Evolutionary conservation across 1,284 basidiomycete genomes (phyloP), one percentile per base, ranked within the genome.

Genomic region (Acaromyces ingoldii): DNA sequence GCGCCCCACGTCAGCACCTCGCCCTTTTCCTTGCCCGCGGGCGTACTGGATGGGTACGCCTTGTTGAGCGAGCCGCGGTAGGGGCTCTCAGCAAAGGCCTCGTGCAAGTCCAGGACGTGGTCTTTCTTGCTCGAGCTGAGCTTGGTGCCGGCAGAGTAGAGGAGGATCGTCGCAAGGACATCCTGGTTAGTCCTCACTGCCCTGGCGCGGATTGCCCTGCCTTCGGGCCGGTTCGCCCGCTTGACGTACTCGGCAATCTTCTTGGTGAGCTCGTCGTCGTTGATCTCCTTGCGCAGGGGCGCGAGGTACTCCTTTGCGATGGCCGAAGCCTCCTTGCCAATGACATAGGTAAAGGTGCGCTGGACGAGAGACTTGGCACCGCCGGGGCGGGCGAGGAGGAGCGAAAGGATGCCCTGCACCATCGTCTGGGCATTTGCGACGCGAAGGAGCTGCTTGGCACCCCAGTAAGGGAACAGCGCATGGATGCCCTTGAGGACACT

Each of bases 311-410:
- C 64, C 58, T 70, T 70, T 38, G 70, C 60, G 26, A 75, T 60
- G 36, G 58, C 48, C 33, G 62, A 49, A 2, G 58, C 60, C 28
- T 71, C 62, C 28, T 63, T 60, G 28, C 63, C 62, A 22, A 75
- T 57, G 31, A 71, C 66, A 42, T 60, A 69, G 21, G 63, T 58
- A 28, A 72, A 58, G 36, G 73, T 56, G 33, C 67, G 60, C 55
- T 75, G 72, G 37, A 75, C 57, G 24, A 75, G 65, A 49, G 71
- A 74, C 47, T 74, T 72, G 49, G 64, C 57, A 15, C 72, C 72
- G n/a, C 62, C 65, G 1, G 71, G 72, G 31, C 68, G 55, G 13
- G 71, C 71, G n/a, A 75, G 56, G 29, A 75, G 52, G 22, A 75
- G 55, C 30, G 59, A 58, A 17, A 75, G 57, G 19, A 75, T 62